These are phyloP conservation scores for Zygnema circumcarinatum DNA, from an alignment of 139 green algal genomes.

Conservation along the genomic window DNA sequence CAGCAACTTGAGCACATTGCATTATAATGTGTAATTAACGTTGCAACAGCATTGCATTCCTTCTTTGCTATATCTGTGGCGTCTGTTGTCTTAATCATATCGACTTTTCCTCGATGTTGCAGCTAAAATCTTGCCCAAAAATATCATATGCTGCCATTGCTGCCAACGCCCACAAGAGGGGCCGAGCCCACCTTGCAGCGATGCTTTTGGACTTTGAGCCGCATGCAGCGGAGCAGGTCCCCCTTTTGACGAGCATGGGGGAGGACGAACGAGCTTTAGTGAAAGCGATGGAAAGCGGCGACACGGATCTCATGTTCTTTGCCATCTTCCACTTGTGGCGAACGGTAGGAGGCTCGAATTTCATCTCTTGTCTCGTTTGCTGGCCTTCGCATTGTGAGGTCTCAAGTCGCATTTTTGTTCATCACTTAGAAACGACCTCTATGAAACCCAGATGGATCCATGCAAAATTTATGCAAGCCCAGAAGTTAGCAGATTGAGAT, in stretches of 20 bases:
- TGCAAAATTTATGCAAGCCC: too few relatives aligned
- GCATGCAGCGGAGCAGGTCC: conserved; percentile 68
- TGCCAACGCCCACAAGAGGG: conserved; percentile 16
- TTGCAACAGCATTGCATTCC: too few relatives aligned
- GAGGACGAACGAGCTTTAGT: conserved; percentile 71
- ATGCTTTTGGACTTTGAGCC: conserved; percentile 77
- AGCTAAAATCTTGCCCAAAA: not conserved
- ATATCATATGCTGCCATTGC: conserved; percentile 56
- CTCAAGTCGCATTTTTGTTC: too few relatives aligned
- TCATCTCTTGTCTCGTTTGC: not conserved
- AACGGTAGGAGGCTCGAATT: not conserved
- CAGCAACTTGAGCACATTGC: too few relatives aligned
- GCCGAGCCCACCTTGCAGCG: conserved; percentile 65
- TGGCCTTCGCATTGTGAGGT: not conserved
- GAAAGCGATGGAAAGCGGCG: conserved; percentile 76
- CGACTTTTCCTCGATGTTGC: not conserved
- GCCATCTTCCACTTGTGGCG: conserved; percentile 61
- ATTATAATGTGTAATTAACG: too few relatives aligned
- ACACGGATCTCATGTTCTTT: conserved; percentile 85
- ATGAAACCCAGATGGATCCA: too few relatives aligned
- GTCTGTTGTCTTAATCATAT: not conserved
- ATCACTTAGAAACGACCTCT: too few relatives aligned
- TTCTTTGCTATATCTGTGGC: too few relatives aligned
- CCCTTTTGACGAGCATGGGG: conserved; percentile 69
- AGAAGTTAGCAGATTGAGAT: too few relatives aligned